Evolutionary conservation across 2,329 filamentous ascomycete genomes (phyloP).

Genomic region (Lasiodiplodia gonubiensis): DNA sequence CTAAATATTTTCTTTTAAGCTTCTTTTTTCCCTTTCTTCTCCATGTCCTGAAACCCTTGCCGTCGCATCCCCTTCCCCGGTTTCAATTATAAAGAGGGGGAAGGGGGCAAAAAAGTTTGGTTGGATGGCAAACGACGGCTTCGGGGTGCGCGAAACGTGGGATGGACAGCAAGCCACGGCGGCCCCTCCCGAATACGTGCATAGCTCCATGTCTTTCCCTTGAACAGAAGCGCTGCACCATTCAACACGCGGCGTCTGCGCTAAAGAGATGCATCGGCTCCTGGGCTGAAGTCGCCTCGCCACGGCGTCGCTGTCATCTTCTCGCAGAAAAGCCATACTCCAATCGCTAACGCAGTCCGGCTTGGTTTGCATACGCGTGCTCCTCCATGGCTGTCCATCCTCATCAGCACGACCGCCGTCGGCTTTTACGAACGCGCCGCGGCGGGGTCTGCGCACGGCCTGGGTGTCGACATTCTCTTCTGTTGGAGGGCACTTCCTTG

Average conservation of each 20-base stretch:
- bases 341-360: not conserved
- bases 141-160: not conserved
- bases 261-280: not conserved
- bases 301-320: not conserved
- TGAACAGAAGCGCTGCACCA: not conserved
- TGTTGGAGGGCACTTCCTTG: not conserved
- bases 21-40: not conserved
- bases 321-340: not conserved
- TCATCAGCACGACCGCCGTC: not conserved
- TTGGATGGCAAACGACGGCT: not conserved
- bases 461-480: not conserved
- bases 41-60: not conserved
- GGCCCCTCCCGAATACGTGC: slow-evolving; percentile 18
- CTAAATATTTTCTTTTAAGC: not conserved
- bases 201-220: not conserved
- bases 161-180: slow-evolving; percentile 12
- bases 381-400: not conserved
- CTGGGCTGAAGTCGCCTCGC: not conserved
- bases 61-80: slow-evolving; percentile 18
- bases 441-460: not conserved
- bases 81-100: not conserved
- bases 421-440: not conserved
- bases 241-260: not conserved
- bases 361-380: not conserved
- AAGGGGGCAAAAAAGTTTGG: not conserved